A percentile compares a stretch with the other conserved stretches of the same genome.
These are phyloP conservation scores for Neofusicoccum ribis DNA, from an alignment of 2,329 filamentous ascomycete genomes.

Conservation along the genomic window DNA sequence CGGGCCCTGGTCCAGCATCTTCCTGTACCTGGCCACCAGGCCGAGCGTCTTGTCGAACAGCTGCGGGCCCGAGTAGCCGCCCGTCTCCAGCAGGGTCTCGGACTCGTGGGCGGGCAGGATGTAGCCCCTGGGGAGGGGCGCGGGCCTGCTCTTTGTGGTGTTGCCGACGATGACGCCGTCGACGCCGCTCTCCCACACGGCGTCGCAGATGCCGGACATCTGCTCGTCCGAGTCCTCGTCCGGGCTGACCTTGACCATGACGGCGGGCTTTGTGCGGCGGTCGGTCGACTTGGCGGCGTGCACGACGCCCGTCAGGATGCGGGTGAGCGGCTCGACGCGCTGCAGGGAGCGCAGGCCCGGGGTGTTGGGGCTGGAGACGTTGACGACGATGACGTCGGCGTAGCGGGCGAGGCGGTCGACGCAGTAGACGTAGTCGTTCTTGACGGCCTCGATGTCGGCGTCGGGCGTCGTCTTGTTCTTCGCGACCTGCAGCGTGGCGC, in stretches of 20 bases:
- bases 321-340: slow-evolving; percentile 76
- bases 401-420: slow-evolving; percentile 81
- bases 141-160: slow-evolving; percentile 82
- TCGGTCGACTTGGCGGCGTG: slow-evolving; percentile 69
- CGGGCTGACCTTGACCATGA: slow-evolving; percentile 98
- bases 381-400: slow-evolving; percentile 95
- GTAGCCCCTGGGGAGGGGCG: slow-evolving; percentile 67
- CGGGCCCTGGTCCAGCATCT: slow-evolving; percentile 48
- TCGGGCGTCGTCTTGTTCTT: slow-evolving; percentile 96
- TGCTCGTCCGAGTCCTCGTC: slow-evolving; percentile 88
- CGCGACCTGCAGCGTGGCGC: slow-evolving; percentile 55
- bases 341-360: slow-evolving; percentile 87
- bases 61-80: slow-evolving; percentile 88
- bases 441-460: slow-evolving; percentile 77
- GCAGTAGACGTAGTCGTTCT: slow-evolving; percentile 81
- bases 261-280: slow-evolving; percentile 70
- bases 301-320: slow-evolving; percentile 80
- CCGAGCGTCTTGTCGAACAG: slow-evolving; percentile 79
- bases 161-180: slow-evolving; percentile 97
- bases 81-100: slow-evolving; percentile 69
- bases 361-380: slow-evolving; percentile 95
- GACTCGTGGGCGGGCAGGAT: slow-evolving; percentile 67
- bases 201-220: slow-evolving; percentile 83
- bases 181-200: slow-evolving; percentile 79
- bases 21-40: slow-evolving; percentile 77